Base-by-base conservation (phyloP, 1,139 yeast species). In the Debaryomyces psychrophilus region DNA sequence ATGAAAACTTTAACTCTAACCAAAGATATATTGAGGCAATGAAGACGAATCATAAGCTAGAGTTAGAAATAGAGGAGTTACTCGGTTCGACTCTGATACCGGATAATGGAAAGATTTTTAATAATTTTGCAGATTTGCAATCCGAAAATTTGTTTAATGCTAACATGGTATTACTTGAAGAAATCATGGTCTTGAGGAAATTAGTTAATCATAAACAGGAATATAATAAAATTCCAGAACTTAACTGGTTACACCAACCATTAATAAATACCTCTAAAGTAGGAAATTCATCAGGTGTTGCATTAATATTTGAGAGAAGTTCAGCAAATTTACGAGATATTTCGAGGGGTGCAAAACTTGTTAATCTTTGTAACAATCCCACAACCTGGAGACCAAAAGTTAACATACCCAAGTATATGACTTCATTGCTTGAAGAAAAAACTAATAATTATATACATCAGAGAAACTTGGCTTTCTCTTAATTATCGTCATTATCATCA, bases 111-210 rank as follows among this genome's bases (percentile, higher is more conserved):
- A 53, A 55, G 31, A 46, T 52, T 9, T 35, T 52, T 11, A 64
- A 62, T 12, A 51, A 54, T 8, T 62, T 65, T 43, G 57, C 52
- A 4, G 54, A 55, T 43, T 45, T 73, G 4, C 52, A 61, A 29
- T 67, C 67, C 5, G 80, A 76, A 47, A 69, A 67, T 43, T 64
- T 65, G 38, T 60, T 58, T 43, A 60, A 62, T 12, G 64, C 61
- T 8, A 67, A 65, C 37, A 47, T 68, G 43, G 59, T 65, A 2
- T 53, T 75, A 26, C 50, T 75, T 3, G 73, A 67, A 44, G 79
- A 75, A 53, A 67, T 76, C 12, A 54, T 62, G 1, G 55, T 67
- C 22, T 57, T 77, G 33, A 58, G 76, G 40, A 60, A 57, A 17
- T 39, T 48, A n/a, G 25, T 43, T n/a, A 38, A 31, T 18, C 44